A percentile compares a stretch with the other conserved stretches of the same genome.
phyloP scores from a whole-genome alignment of 139 green algal species.

The Tetradesmus obliquus region DNA sequence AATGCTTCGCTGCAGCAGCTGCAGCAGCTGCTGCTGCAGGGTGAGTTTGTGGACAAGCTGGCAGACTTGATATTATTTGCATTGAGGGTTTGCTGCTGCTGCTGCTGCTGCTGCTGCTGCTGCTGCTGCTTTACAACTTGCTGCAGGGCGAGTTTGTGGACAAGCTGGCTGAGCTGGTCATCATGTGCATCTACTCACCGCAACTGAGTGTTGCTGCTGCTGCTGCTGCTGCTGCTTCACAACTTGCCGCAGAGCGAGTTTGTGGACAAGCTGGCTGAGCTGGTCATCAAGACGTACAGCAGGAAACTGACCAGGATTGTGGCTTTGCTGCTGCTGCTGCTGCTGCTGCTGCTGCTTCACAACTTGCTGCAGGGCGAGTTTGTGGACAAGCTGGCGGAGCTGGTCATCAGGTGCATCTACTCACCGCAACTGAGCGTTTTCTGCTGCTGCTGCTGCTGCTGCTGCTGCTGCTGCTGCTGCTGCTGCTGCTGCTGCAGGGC shows the following conservation, averaged over 20 bases:
- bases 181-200: too few species aligned
- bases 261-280: slow-evolving; percentile 63
- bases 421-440: too few species aligned
- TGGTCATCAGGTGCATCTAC: too few species aligned
- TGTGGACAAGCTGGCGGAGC: slow-evolving; percentile 63
- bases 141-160: too few species aligned
- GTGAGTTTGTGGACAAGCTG: slow-evolving; percentile 42
- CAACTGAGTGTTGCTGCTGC: neutral
- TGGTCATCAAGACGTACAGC: slow-evolving; percentile 84
- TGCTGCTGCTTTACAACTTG: too few species aligned
- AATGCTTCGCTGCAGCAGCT: too few species aligned
- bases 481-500: slow-evolving; percentile 45
- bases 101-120: too few species aligned
- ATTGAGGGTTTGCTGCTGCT: too few species aligned
- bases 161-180: neutral
- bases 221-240: neutral
- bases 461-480: neutral
- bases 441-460: neutral
- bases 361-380: slow-evolving; percentile 70
- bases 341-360: neutral
- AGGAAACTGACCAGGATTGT: too few species aligned
- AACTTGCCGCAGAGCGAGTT: slow-evolving; percentile 75
- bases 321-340: neutral
- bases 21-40: too few species aligned
- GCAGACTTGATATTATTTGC: too few species aligned